Conservation (phyloP, 768 basidiomycete genomes). For the Panellus pusillus region DNA sequence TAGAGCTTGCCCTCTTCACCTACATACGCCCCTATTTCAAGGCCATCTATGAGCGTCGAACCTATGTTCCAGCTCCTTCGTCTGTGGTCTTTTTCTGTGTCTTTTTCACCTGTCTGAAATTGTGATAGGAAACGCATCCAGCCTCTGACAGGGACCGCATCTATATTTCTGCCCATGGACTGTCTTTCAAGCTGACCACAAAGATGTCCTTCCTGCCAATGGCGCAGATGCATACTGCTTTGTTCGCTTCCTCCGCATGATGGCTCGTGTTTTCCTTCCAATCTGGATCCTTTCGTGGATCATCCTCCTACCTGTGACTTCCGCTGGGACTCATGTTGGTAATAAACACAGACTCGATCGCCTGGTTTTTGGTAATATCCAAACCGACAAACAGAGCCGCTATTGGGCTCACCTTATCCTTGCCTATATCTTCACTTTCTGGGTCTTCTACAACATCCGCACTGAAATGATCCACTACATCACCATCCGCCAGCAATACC, state of each 20-base stretch:
- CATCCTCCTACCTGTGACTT: slow-evolving; percentile 76
- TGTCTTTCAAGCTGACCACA: slow-evolving; percentile 62
- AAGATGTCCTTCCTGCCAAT: slow-evolving; percentile 62
- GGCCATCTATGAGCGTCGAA: slow-evolving; percentile 85
- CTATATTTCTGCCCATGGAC: slow-evolving; percentile 67
- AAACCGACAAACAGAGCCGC: slow-evolving; percentile 46
- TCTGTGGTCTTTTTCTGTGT: slow-evolving; percentile 26
- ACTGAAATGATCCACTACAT: slow-evolving; percentile 82
- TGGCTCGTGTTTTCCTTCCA: slow-evolving; percentile 79
- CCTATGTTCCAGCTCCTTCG: slow-evolving; percentile 54
- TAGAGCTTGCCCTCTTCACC: slow-evolving; percentile 77
- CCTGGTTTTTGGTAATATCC: slow-evolving; percentile 84
- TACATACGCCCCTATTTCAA: slow-evolving; percentile 83
- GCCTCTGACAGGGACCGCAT: slow-evolving; percentile 42
- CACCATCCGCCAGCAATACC: slow-evolving; percentile 74
- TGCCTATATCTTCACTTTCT: slow-evolving; percentile 79
- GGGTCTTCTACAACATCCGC: slow-evolving; percentile 83
- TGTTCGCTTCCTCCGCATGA: slow-evolving; percentile 85
- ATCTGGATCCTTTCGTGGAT: slow-evolving; percentile 92
- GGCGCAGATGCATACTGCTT: slow-evolving; percentile 94
- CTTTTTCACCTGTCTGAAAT: not conserved
- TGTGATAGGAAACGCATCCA: slow-evolving; percentile 53
- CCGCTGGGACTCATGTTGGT: slow-evolving; percentile 47
- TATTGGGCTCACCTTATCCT: slow-evolving; percentile 80
- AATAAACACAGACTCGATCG: slow-evolving; percentile 58